These are phyloP conservation scores for Rhizoclosmatium globosum DNA, from an alignment of 192 early-diverging fungal species.

Conservation along the genomic window DNA sequence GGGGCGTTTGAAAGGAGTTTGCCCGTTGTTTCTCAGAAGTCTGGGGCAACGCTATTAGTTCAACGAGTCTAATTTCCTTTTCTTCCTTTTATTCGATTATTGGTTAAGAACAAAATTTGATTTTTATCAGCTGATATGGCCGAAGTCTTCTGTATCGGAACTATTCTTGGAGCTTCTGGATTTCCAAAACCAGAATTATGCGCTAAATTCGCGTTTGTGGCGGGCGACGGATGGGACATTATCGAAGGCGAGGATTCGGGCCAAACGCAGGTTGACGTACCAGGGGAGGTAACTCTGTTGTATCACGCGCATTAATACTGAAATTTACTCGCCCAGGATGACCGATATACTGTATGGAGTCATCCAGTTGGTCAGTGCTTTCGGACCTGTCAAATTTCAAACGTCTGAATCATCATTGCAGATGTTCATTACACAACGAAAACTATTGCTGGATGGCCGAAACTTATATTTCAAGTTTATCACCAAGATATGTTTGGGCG, in stretches of 20 bases:
- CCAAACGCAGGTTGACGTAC: conserved; percentile 60
- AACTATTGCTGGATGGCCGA: conserved; percentile 62
- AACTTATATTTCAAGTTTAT: conserved; percentile 62
- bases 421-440: conserved; percentile 66
- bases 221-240: conserved; percentile 55
- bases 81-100: too few species aligned
- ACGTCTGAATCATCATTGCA: conserved; percentile 17
- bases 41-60: too few species aligned
- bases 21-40: too few species aligned
- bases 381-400: not conserved
- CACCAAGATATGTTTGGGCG: conserved; percentile 60
- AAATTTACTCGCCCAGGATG: conserved; percentile 43
- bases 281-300: conserved; percentile 31
- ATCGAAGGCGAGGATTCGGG: conserved; percentile 55
- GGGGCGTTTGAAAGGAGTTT: too few species aligned
- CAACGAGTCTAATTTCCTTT: too few species aligned
- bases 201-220: conserved; percentile 53
- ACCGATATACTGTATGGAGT: conserved; percentile 55
- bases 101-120: too few species aligned
- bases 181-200: conserved; percentile 53
- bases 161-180: conserved; percentile 54
- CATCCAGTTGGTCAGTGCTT: conserved; percentile 61
- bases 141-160: conserved; percentile 58
- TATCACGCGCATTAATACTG: not conserved
- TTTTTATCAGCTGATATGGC: conserved; percentile 44